A percentile compares a stretch with the other conserved stretches of the same genome.
Evolutionary conservation across 148 eudicot genomes (phyloP).

Genomic region (Rhododendron henanense): DNA sequence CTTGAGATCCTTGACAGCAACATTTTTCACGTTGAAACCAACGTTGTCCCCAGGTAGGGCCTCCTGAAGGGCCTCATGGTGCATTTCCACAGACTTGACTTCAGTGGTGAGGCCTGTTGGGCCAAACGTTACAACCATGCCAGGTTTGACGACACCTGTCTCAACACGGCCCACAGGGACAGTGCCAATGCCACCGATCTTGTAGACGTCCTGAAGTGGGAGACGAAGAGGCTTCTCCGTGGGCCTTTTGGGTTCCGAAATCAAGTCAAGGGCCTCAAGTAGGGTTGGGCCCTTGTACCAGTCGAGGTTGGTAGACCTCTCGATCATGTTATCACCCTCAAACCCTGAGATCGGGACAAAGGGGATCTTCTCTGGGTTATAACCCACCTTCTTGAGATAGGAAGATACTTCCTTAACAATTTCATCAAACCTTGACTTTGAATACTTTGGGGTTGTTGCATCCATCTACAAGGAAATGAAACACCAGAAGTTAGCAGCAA

Average conservation of each 20-base stretch:
- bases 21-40: conserved; percentile 33
- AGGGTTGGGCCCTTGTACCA: conserved; percentile 38
- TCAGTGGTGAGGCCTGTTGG: conserved; percentile 32
- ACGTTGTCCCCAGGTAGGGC: conserved; percentile 34
- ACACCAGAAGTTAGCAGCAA: neutral
- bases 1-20: conserved; percentile 36
- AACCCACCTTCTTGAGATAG: conserved; percentile 33
- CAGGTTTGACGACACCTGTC: conserved; percentile 29
- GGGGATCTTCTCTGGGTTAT: conserved; percentile 31
- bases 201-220: conserved; percentile 34
- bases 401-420: conserved; percentile 35
- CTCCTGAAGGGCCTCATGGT: conserved; percentile 35
- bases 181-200: conserved; percentile 36
- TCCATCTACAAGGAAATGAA: conserved; percentile 20
- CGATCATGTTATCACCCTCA: conserved; percentile 36
- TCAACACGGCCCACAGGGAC: conserved; percentile 33
- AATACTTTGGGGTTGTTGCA: conserved; percentile 37
- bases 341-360: conserved; percentile 32
- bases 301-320: conserved; percentile 34
- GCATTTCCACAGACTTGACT: conserved; percentile 36
- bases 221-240: conserved; percentile 33
- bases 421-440: conserved; percentile 31
- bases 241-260: conserved; percentile 30
- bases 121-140: conserved; percentile 29
- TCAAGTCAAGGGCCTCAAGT: conserved; percentile 27